Percentiles rank a stretch among this genome's conserved stretches.
phyloP scores from a whole-genome alignment of 352 stramenopile species.

The Globisporangium abappressorium region DNA sequence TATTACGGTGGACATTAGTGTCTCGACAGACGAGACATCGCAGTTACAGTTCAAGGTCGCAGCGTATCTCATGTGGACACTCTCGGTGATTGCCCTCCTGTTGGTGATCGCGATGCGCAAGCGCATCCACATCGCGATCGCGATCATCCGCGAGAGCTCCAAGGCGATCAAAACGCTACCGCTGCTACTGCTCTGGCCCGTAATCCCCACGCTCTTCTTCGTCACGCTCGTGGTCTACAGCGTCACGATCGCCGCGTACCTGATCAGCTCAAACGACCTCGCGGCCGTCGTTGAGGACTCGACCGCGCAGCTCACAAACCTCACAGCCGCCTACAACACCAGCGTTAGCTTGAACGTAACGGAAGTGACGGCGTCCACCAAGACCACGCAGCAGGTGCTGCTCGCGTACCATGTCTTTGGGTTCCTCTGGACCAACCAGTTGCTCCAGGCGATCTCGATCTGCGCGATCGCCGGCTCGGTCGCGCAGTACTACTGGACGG shows the following conservation, averaged over 20 bases:
- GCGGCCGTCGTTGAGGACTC: slow-evolving; percentile 22
- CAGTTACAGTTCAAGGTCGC: slow-evolving; percentile 63
- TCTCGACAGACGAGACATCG: slow-evolving; percentile 30
- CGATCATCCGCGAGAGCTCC: slow-evolving; percentile 71
- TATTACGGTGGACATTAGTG: slow-evolving; percentile 18
- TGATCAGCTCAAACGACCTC: slow-evolving; percentile 61
- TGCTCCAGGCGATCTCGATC: slow-evolving; percentile 94
- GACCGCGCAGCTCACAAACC: slow-evolving; percentile 25
- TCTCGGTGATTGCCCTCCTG: slow-evolving; percentile 47
- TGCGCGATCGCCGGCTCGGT: slow-evolving; percentile 91
- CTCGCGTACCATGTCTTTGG: slow-evolving; percentile 91
- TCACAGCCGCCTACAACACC: slow-evolving; percentile 39
- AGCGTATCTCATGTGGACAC: slow-evolving; percentile 53
- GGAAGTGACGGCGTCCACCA: slow-evolving; percentile 27
- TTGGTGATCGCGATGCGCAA: slow-evolving; percentile 69
- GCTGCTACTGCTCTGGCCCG: slow-evolving; percentile 59
- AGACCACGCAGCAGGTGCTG: slow-evolving; percentile 50
- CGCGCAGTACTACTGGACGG: slow-evolving; percentile 92
- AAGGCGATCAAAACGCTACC: slow-evolving; percentile 56
- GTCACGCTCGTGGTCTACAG: slow-evolving; percentile 56
- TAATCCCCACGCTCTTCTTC: slow-evolving; percentile 53
- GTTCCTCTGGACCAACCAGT: slow-evolving; percentile 96
- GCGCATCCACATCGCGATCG: slow-evolving; percentile 61
- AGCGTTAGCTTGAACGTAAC: slow-evolving; percentile 17
- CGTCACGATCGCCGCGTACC: slow-evolving; percentile 48